These are phyloP conservation scores for Polygonum aviculare DNA, from an alignment of 148 eudicot genomes.

Conservation along the genomic window DNA sequence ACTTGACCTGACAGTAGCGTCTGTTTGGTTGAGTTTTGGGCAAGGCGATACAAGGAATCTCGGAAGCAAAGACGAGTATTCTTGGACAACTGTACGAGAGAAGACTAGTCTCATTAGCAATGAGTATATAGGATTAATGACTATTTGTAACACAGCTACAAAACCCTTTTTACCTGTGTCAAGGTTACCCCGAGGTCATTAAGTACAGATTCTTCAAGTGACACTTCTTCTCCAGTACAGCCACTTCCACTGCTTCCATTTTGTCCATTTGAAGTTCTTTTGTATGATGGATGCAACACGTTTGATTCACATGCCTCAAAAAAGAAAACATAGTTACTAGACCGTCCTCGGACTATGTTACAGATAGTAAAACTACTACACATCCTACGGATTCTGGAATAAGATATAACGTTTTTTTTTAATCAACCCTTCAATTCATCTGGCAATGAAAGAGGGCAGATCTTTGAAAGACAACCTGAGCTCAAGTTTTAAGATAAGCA, in stretches of 20 bases:
- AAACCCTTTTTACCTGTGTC: slow-evolving; percentile 34
- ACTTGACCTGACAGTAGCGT: slow-evolving; percentile 19
- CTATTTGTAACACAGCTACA: not conserved
- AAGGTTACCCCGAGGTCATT: slow-evolving; percentile 43
- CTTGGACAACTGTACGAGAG: slow-evolving; percentile 35
- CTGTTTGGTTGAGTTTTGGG: slow-evolving; percentile 44
- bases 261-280: slow-evolving; percentile 15
- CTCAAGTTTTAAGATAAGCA: not conserved
- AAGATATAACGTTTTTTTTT: not conserved
- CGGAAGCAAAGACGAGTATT: slow-evolving; percentile 65
- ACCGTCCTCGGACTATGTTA: not conserved
- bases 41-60: slow-evolving; percentile 84
- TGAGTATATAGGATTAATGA: not conserved
- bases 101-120: slow-evolving; percentile 12
- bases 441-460: not conserved
- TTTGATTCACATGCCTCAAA: slow-evolving; percentile 28
- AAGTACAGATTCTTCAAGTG: slow-evolving; percentile 55
- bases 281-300: slow-evolving; percentile 11
- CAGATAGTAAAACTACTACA: not conserved
- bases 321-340: slow-evolving; percentile 11
- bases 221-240: slow-evolving; percentile 22
- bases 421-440: not conserved
- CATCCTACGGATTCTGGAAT: not conserved
- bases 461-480: not conserved
- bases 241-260: slow-evolving; percentile 12